Evolutionary conservation across 257 asterid genomes (phyloP).

Genomic region (Solanum verrucosum): DNA sequence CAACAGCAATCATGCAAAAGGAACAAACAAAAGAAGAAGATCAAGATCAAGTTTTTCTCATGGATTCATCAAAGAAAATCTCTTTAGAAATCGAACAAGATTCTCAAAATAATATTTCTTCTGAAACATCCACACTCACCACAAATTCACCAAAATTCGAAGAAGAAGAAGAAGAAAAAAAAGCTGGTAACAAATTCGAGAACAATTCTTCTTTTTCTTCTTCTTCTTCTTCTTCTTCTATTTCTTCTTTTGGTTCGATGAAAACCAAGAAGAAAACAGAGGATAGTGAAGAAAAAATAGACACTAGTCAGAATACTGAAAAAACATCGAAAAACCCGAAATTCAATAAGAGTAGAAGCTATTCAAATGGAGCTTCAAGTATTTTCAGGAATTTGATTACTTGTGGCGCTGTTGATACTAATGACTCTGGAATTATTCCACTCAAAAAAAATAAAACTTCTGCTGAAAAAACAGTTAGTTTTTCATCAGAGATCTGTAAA

Average conservation of each 20-base stretch:
- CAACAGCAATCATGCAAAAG: slow-evolving; percentile 12
- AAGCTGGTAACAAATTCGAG: neutral
- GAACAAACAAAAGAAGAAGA: slow-evolving; percentile 20
- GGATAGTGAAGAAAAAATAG: slow-evolving; percentile 9
- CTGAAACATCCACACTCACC: slow-evolving; percentile 43
- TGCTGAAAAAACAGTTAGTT: neutral
- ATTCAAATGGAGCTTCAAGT: slow-evolving; percentile 28
- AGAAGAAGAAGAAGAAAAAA: neutral
- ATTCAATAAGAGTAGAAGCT: slow-evolving; percentile 31
- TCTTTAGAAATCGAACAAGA: slow-evolving; percentile 58
- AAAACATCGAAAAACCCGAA: neutral
- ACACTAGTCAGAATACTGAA: neutral
- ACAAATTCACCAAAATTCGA: slow-evolving; percentile 36
- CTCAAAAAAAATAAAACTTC: slow-evolving; percentile 8
- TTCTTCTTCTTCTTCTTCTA: neutral
- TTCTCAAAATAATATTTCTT: slow-evolving; percentile 17
- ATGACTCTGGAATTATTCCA: slow-evolving; percentile 42
- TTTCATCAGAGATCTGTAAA: slow-evolving; percentile 22
- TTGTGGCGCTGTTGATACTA: slow-evolving; percentile 60
- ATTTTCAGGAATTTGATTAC: slow-evolving; percentile 50
- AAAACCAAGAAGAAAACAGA: slow-evolving; percentile 24
- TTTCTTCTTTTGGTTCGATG: neutral
- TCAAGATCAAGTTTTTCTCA: slow-evolving; percentile 16
- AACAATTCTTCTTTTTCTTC: slow-evolving; percentile 7
- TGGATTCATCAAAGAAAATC: slow-evolving; percentile 25